Conservation (phyloP, 352 stramenopile species). For the Globisporangium heterothallicum region DNA sequence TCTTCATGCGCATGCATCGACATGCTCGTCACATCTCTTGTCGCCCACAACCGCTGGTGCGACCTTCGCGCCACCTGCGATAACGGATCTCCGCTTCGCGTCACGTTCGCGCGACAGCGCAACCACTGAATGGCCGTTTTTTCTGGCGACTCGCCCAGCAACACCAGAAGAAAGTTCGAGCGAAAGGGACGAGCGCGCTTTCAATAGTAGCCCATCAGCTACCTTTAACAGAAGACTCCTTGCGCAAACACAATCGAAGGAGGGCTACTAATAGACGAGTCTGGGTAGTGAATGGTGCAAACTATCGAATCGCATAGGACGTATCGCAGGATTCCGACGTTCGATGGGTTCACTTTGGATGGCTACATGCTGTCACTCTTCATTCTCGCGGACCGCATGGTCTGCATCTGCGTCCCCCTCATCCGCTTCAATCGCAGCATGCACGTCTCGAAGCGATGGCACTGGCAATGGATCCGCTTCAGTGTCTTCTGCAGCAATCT, state of each 20-base stretch:
- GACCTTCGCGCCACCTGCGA: constrained; percentile 4
- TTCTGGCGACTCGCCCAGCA: not conserved
- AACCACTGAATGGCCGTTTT: constrained; percentile 1
- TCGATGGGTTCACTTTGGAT: not conserved
- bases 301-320: not conserved
- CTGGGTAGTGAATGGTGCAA: not conserved
- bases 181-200: not conserved
- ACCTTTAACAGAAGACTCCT: constrained; percentile 6
- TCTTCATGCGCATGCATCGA: not conserved
- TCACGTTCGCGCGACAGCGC: not conserved
- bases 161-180: constrained; percentile 11
- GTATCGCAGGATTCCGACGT: not conserved
- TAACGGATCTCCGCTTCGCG: not conserved
- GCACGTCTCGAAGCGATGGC: constrained; percentile 7
- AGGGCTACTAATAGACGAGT: not conserved
- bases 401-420: not conserved
- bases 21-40: too few relatives aligned
- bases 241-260: constrained; percentile 8
- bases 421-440: constrained; percentile 2
- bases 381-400: too few relatives aligned
- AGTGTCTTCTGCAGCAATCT: not conserved
- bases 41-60: constrained; percentile 3
- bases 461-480: not conserved
- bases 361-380: too few relatives aligned
- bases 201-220: constrained; percentile 5